These are phyloP conservation scores for Thraustochytrium striatum DNA, from an alignment of 352 stramenopile species.

Conservation along the genomic window DNA sequence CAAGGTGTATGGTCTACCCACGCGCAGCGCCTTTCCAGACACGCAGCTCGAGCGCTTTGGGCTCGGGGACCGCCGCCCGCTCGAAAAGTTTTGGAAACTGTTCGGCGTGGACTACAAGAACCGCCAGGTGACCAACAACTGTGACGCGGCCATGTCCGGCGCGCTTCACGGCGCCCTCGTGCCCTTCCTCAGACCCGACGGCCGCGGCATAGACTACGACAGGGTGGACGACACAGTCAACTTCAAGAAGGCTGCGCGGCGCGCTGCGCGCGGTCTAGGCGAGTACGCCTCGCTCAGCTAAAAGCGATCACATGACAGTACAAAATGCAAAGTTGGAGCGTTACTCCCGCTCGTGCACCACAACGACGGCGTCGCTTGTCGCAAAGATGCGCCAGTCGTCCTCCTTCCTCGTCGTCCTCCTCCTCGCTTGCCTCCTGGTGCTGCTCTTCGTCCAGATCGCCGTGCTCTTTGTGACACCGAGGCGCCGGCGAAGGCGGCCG, in stretches of 20 bases:
- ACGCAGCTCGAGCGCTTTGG: slow-evolving; percentile 46
- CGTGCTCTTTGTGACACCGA: too few relatives aligned
- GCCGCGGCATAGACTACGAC: slow-evolving; percentile 52
- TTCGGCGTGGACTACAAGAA: slow-evolving; percentile 48
- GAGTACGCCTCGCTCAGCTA: neutral
- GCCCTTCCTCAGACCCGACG: slow-evolving; percentile 30
- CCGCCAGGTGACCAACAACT: slow-evolving; percentile 24
- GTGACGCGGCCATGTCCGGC: slow-evolving; percentile 35
- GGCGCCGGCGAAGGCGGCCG: too few relatives aligned
- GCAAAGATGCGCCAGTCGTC: too few relatives aligned
- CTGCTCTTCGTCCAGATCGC: too few relatives aligned
- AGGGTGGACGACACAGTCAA: slow-evolving; percentile 31
- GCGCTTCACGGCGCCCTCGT: slow-evolving; percentile 51
- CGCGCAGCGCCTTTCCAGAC: neutral
- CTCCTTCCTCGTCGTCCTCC: too few relatives aligned
- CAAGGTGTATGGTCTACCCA: slow-evolving; percentile 26
- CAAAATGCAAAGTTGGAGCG: too few relatives aligned
- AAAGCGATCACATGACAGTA: neutral
- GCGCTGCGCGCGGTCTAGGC: neutral
- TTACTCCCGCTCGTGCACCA: too few relatives aligned
- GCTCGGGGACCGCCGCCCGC: slow-evolving; percentile 28
- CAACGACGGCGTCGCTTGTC: too few relatives aligned
- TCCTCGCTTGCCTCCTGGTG: too few relatives aligned
- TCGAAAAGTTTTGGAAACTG: slow-evolving; percentile 52
- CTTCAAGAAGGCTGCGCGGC: neutral